Evolutionary conservation across 768 basidiomycete species (phyloP).

Genomic region (Tylopilus cervinicoccineus): DNA sequence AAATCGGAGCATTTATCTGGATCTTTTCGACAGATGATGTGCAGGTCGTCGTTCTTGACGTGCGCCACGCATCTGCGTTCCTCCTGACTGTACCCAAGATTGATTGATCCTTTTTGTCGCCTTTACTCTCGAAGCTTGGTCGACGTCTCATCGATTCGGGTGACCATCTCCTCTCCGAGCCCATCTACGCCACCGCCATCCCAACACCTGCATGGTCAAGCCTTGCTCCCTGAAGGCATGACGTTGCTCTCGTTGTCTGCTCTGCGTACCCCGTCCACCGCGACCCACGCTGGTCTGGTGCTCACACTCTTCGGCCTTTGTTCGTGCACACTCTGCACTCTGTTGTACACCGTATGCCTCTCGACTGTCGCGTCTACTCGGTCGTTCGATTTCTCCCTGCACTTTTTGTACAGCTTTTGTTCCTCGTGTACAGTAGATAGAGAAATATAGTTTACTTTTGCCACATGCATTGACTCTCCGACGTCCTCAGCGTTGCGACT

Average conservation of each 20-base stretch:
- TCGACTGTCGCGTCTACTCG: background rate
- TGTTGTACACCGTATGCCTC: background rate
- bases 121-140: background rate
- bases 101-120: background rate
- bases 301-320: background rate
- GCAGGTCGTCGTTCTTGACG: background rate
- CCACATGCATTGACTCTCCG: slow-evolving; percentile 55
- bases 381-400: slow-evolving; percentile 4
- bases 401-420: slow-evolving; percentile 20
- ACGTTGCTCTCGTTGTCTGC: background rate
- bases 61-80: background rate
- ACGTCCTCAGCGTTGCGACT: slow-evolving; percentile 36
- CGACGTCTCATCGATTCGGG: background rate
- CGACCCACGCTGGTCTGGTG: background rate
- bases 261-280: background rate
- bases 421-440: slow-evolving; percentile 31
- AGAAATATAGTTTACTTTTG: slow-evolving; percentile 38
- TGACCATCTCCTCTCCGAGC: background rate
- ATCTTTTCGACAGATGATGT: background rate
- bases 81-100: background rate
- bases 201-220: background rate
- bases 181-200: background rate
- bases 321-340: background rate
- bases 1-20: background rate
- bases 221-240: too few relatives aligned